Evolutionary conservation across 2,329 filamentous ascomycete species (phyloP).

Genomic region (Neofusicoccum laricinum): DNA sequence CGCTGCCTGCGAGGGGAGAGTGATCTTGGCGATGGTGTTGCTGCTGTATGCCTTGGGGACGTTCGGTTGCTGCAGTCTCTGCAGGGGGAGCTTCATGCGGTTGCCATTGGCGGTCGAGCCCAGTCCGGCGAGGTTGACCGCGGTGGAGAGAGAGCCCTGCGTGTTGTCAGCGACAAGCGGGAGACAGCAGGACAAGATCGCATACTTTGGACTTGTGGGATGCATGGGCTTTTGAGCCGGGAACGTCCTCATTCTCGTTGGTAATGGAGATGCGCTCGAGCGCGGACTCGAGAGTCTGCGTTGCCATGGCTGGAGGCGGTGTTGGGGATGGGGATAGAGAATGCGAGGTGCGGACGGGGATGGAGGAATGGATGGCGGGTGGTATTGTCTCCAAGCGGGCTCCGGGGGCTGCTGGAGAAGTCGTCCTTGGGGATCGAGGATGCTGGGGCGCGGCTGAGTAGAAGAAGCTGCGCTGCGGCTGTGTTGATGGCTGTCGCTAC

Average conservation of each 20-base stretch:
- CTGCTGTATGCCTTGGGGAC: conserved; percentile 45
- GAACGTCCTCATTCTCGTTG: conserved; percentile 73
- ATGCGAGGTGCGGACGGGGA: background rate
- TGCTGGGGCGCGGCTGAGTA: background rate
- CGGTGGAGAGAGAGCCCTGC: conserved; percentile 47
- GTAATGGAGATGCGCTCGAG: conserved; percentile 88
- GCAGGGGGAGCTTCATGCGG: conserved; percentile 68
- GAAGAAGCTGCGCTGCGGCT: conserved; percentile 1
- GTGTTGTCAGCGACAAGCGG: background rate
- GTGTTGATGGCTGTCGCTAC: conserved; percentile 17
- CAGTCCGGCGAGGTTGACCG: conserved; percentile 49
- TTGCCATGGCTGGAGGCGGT: conserved; percentile 54
- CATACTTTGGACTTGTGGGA: conserved; percentile 77
- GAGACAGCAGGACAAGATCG: background rate
- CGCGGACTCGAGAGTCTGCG: conserved; percentile 76
- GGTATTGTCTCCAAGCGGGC: background rate
- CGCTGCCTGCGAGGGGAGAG: conserved; percentile 64
- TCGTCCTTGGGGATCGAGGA: conserved; percentile 14
- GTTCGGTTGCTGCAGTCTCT: conserved; percentile 83
- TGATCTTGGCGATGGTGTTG: conserved; percentile 57
- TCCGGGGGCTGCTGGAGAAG: conserved; percentile 8
- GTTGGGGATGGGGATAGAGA: background rate
- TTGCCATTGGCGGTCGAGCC: conserved; percentile 46
- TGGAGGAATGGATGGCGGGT: background rate
- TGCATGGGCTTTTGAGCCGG: conserved; percentile 46